Percentiles rank a stretch among this genome's conserved stretches.
Evolutionary conservation across 2,329 filamentous ascomycete species (phyloP).

Genomic region (Sporothrix brasiliensis): DNA sequence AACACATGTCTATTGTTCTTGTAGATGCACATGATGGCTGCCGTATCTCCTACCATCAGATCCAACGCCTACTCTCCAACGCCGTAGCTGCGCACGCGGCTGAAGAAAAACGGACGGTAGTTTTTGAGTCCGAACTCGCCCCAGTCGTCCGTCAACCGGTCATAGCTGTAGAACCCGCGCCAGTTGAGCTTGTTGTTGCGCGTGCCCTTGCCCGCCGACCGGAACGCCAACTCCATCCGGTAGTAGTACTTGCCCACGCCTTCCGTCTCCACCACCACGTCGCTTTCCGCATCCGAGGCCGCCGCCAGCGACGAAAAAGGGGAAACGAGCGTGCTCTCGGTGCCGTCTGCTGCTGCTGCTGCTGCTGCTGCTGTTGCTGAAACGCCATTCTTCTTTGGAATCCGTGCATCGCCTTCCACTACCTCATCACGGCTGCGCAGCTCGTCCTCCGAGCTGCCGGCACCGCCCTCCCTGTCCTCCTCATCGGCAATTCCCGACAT

Average conservation of each 20-base stretch:
- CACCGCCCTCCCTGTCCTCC: constrained; percentile 33
- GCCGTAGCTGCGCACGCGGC: constrained; percentile 63
- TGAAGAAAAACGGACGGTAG: constrained; percentile 68
- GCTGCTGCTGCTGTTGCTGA: too few species aligned
- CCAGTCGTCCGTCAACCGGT: constrained; percentile 87
- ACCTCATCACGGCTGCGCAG: constrained; percentile 17
- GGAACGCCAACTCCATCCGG: constrained; percentile 75
- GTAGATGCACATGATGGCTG: neutral
- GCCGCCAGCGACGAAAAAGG: constrained; percentile 35
- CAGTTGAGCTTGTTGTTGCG: constrained; percentile 87
- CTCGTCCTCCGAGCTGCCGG: neutral
- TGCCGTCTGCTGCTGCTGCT: neutral
- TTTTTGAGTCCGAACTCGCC: constrained; percentile 72
- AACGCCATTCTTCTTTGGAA: neutral
- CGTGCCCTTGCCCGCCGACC: constrained; percentile 62
- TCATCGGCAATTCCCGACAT: constrained; percentile 47
- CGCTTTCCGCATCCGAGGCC: constrained; percentile 59
- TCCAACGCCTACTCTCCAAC: constrained; percentile 31
- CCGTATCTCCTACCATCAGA: neutral
- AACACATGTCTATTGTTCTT: neutral
- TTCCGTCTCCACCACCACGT: constrained; percentile 83
- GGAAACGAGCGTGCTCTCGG: neutral
- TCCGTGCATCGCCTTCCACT: neutral
- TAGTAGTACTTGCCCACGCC: constrained; percentile 84
- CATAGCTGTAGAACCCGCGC: constrained; percentile 91